A percentile compares a stretch with the other conserved stretches of the same genome.
Conservation (phyloP, 2,329 filamentous ascomycete species). For the Penicillium brasilianum region DNA sequence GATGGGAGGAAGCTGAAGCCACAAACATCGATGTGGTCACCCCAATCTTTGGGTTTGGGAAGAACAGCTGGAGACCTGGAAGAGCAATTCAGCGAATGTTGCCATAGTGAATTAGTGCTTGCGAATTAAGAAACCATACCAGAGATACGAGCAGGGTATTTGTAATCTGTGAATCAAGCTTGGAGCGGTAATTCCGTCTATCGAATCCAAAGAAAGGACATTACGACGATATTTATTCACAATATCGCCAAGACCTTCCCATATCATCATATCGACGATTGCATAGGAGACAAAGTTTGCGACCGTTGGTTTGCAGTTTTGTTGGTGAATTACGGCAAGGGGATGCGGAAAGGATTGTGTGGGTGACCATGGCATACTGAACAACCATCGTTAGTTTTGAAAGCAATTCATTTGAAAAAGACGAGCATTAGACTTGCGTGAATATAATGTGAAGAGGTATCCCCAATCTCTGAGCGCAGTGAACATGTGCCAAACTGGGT, state of each 20-base stretch:
- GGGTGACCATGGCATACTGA: constrained; percentile 83
- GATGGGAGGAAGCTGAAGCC: constrained; percentile 78
- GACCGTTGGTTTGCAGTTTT: constrained; percentile 75
- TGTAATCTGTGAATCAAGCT: constrained; percentile 75
- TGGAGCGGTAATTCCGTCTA: constrained; percentile 82
- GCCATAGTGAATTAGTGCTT: background rate
- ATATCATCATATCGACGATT: constrained; percentile 88
- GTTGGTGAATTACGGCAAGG: constrained; percentile 77
- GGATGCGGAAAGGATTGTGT: constrained; percentile 87
- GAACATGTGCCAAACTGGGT: constrained; percentile 76
- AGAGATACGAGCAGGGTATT: constrained; percentile 89
- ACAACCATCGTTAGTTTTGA: background rate
- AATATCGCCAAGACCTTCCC: constrained; percentile 88
- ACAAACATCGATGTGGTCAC: constrained; percentile 70
- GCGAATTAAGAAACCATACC: constrained; percentile 53
- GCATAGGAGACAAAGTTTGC: constrained; percentile 85
- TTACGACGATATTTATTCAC: constrained; percentile 85
- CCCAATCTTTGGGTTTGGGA: constrained; percentile 80
- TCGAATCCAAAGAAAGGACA: constrained; percentile 73
- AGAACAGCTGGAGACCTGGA: constrained; percentile 72
- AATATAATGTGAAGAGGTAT: constrained; percentile 87
- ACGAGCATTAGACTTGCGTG: constrained; percentile 61
- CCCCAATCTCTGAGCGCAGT: constrained; percentile 78
- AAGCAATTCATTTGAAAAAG: too few relatives aligned
- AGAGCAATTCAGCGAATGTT: constrained; percentile 14